Base-by-base conservation (phyloP, 495 filamentous ascomycete genomes). In the Staphylotrichum longicolle region DNA sequence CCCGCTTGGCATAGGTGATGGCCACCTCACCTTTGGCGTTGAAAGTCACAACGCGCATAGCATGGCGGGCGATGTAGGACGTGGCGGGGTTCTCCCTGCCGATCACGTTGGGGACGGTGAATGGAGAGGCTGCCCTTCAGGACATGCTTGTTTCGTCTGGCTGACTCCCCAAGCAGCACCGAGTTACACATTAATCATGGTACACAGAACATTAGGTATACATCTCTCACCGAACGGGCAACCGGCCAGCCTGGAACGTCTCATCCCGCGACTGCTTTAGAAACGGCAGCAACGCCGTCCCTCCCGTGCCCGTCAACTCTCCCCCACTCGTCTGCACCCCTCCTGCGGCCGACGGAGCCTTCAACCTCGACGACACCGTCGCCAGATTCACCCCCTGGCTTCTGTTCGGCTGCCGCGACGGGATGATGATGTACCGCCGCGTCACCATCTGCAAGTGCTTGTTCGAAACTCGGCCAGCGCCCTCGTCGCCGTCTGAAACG, bases 361-460 rank as follows among this genome's bases (percentile, higher is more conserved):
- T 77, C 65, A 57, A 65, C 70, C 12, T 70, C 65, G 69, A 73
- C 63, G 77, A 80, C 5, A 75, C 77, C 1, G 80, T 85, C 7
- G 88, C 88, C n/a, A 93, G 74, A 65, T 92, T 91, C 10, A 82
- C 71, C 6, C 49, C 33, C 35, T 49, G 39, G 3, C 27, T 20
- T 37, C 27, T 15, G 32, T 48, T 40, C 15, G 55, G 62, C 61
- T 77, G 77, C 39, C 74, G 69, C 9, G 76, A 75, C 45, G 82
- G 87, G 58, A 96, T 74, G 62, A 98, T 87, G 70, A 98, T 96
- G 70, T 97, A 98, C 30, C 94, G 84, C 30, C 94, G 84, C 37
- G 91, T 88, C 4, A 98, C 94, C 64, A 98, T 91, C 71, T 90
- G 87, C 68, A 98, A 86, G 65, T 98, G 94, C 67, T 90, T 93